Evolutionary conservation across 139 green algal species (phyloP).

Genomic region (Coelastrella sp.): DNA sequence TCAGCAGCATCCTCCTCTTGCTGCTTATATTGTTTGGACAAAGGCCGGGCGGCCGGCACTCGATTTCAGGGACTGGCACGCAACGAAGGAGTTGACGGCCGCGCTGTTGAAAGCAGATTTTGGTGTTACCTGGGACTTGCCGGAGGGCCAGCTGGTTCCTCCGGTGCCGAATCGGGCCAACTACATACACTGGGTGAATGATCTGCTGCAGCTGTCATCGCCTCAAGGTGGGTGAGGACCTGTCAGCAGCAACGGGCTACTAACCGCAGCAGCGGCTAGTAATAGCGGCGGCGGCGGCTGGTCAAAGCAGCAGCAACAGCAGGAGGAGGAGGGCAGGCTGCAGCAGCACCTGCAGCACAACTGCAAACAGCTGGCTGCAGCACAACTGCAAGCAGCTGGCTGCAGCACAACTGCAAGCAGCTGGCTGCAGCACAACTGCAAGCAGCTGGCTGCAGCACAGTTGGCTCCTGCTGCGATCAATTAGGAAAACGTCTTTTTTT

Average conservation of each 20-base stretch:
- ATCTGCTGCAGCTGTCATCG: constrained; percentile 83
- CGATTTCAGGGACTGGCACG: constrained; percentile 77
- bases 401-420: not conserved
- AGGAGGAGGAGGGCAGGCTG: not conserved
- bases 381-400: not conserved
- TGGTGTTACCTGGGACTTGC: constrained; percentile 81
- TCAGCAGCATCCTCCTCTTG: not conserved
- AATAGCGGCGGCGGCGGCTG: too few relatives aligned
- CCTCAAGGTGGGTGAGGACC: constrained; percentile 45
- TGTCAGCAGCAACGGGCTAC: not conserved
- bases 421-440: not conserved
- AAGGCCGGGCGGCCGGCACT: constrained; percentile 31
- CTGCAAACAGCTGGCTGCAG: not conserved
- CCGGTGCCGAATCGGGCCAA: constrained; percentile 88
- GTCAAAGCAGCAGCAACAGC: too few relatives aligned
- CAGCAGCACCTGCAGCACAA: not conserved
- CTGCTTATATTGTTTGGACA: not conserved
- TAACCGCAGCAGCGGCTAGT: not conserved
- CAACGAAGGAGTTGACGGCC: constrained; percentile 80
- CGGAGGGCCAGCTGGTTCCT: constrained; percentile 85
- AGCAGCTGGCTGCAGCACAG: too few relatives aligned
- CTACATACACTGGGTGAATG: constrained; percentile 95
- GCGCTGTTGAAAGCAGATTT: constrained; percentile 81
- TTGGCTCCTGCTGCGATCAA: too few relatives aligned
- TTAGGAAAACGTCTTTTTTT: too few relatives aligned